Evolutionary conservation across 208 protist genomes (phyloP).

Genomic region (Lotmaria passim): DNA sequence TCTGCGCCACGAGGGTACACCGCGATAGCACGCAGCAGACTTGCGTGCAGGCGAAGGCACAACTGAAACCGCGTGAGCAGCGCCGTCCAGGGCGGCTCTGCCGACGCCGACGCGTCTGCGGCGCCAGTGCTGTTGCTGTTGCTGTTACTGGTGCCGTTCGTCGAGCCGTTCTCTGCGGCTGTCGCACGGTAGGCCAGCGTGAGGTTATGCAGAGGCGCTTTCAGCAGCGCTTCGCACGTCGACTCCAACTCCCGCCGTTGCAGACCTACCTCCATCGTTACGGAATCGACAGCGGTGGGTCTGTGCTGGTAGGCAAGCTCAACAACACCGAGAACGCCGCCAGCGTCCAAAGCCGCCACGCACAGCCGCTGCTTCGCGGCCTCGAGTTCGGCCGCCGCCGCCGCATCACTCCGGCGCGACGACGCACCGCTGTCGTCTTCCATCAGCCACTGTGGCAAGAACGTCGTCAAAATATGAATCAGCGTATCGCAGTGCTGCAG

Average conservation of each 20-base stretch:
- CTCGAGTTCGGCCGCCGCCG: neutral
- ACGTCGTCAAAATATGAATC: neutral
- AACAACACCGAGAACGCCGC: slow-evolving; percentile 15
- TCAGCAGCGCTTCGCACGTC: slow-evolving; percentile 1
- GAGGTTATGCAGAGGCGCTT: neutral
- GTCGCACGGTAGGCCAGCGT: slow-evolving; percentile 12
- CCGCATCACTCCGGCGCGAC: too few species aligned
- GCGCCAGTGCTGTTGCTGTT: neutral
- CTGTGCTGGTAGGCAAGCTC: neutral
- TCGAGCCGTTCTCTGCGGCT: neutral
- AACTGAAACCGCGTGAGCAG: slow-evolving; percentile 38
- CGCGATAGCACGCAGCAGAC: slow-evolving; percentile 25
- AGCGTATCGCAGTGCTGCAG: slow-evolving; percentile 20
- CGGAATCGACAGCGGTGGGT: too few species aligned
- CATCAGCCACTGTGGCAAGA: slow-evolving; percentile 30
- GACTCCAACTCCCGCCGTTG: neutral
- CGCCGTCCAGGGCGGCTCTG: slow-evolving; percentile 3
- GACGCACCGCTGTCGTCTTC: neutral
- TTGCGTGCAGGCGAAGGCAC: slow-evolving; percentile 25
- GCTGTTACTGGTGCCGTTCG: too few species aligned
- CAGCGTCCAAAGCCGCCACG: slow-evolving; percentile 30
- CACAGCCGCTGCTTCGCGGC: slow-evolving; percentile 23
- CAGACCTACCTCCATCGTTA: neutral
- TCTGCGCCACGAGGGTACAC: neutral
- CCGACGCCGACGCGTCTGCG: neutral